phyloP scores from a whole-genome alignment of 768 basidiomycete species.

The Candolleomyces eurysporus region DNA sequence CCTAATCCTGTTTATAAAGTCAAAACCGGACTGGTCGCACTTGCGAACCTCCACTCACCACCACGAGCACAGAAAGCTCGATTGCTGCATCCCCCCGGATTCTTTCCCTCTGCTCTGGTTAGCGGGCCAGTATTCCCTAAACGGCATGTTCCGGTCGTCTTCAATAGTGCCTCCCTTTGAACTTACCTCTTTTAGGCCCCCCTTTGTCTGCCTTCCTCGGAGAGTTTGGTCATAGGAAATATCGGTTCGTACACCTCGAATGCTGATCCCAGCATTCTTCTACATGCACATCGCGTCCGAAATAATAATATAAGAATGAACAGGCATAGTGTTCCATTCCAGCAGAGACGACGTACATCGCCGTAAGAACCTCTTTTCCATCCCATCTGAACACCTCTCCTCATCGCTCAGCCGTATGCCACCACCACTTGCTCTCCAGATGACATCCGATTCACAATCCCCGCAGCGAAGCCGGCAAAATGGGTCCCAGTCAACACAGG shows the following conservation, averaged over 20 bases:
- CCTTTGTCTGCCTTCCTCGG: constrained; percentile 42
- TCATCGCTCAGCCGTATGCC: constrained; percentile 30
- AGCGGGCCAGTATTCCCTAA: constrained; percentile 29
- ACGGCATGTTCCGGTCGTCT: constrained; percentile 43
- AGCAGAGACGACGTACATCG: constrained; percentile 29
- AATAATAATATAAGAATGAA: constrained; percentile 47
- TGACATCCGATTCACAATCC: constrained; percentile 43
- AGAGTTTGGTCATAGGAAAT: constrained; percentile 31
- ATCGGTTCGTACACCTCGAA: constrained; percentile 34
- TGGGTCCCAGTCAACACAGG: constrained; percentile 26
- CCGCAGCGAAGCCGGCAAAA: constrained; percentile 32
- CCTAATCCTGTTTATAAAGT: constrained; percentile 24
- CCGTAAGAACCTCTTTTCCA: constrained; percentile 33
- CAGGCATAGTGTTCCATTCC: constrained; percentile 30
- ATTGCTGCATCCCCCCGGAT: constrained; percentile 10
- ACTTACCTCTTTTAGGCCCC: constrained; percentile 49
- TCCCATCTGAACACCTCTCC: constrained; percentile 21
- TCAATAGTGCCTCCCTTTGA: constrained; percentile 39
- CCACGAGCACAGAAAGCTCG: not conserved
- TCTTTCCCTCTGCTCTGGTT: constrained; percentile 21
- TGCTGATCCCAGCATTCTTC: constrained; percentile 36
- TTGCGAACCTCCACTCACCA: constrained; percentile 8
- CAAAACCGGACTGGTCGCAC: constrained; percentile 8
- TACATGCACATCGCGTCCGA: constrained; percentile 33
- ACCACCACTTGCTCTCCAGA: constrained; percentile 34